Conservation (phyloP, 805 yeast species). For the Nakazawaea ishiwadae region DNA sequence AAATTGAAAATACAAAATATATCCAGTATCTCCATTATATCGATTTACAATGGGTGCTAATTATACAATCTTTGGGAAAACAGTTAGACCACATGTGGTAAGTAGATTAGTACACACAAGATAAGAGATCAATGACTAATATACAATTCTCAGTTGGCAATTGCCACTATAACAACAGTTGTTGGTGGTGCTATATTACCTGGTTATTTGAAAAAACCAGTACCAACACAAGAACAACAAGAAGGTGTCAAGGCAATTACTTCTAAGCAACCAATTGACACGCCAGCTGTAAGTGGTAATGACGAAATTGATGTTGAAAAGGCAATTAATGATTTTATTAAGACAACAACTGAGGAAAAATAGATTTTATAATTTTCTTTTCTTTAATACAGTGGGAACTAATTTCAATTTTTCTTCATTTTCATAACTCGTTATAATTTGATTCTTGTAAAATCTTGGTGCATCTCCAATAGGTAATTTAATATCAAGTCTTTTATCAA, state of each 20-base stretch:
- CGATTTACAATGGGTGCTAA: conserved; percentile 77
- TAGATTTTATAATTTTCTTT: conserved; percentile 7
- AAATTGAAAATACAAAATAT: too few species aligned
- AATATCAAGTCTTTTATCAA: conserved; percentile 24
- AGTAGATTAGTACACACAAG: too few species aligned
- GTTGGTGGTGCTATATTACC: conserved; percentile 55
- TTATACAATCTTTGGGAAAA: conserved; percentile 79
- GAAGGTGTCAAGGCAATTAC: conserved; percentile 23
- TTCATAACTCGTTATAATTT: conserved; percentile 14
- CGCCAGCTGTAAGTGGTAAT: conserved; percentile 5
- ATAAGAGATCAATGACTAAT: neutral
- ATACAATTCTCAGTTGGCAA: conserved; percentile 49
- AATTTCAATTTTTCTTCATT: conserved; percentile 14
- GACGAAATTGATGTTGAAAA: conserved; percentile 28
- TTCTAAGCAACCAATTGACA: conserved; percentile 4
- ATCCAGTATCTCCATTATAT: too few species aligned
- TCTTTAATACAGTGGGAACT: conserved; percentile 18
- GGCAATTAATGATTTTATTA: conserved; percentile 19
- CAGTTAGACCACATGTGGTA: conserved; percentile 76
- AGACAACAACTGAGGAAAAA: neutral
- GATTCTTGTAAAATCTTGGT: conserved; percentile 41
- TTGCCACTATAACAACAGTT: conserved; percentile 72
- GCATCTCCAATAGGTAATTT: conserved; percentile 36
- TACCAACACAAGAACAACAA: conserved; percentile 61
- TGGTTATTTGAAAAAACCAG: conserved; percentile 32